Conservation (phyloP, 2,329 filamentous ascomycete species). For the Penicillium palitans region DNA sequence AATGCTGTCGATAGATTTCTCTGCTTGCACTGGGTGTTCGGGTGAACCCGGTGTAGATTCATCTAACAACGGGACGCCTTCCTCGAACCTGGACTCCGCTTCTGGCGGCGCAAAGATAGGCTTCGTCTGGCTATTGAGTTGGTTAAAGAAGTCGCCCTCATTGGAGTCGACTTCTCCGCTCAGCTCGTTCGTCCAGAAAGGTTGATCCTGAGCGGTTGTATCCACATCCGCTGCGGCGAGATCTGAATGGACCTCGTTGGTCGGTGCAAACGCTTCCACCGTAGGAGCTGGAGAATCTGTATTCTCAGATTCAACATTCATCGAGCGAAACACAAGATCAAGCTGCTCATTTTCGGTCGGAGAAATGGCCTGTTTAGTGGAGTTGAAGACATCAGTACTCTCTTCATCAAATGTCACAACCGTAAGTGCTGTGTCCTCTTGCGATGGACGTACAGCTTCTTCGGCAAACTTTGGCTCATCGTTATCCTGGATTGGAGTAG, state of each 20-base stretch:
- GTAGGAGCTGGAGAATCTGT: not conserved
- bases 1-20: slow-evolving; percentile 29
- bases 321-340: not conserved
- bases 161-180: slow-evolving; percentile 49
- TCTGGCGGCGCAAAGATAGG: slow-evolving; percentile 41
- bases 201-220: slow-evolving; percentile 16
- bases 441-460: not conserved
- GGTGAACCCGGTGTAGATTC: slow-evolving; percentile 32
- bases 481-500: not conserved
- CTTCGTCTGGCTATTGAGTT: slow-evolving; percentile 46
- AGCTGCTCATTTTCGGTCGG: slow-evolving; percentile 5
- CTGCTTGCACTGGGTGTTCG: slow-evolving; percentile 28
- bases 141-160: slow-evolving; percentile 62
- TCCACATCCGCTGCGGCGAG: slow-evolving; percentile 14
- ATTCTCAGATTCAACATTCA: not conserved
- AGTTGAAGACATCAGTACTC: not conserved
- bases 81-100: slow-evolving; percentile 64
- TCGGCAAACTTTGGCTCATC: not conserved
- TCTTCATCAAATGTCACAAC: not conserved
- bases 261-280: slow-evolving; percentile 2
- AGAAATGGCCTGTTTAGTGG: not conserved
- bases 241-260: slow-evolving; percentile 4
- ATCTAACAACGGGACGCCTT: slow-evolving; percentile 65
- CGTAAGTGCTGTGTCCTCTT: not conserved
- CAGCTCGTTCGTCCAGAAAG: slow-evolving; percentile 51